phyloP scores from a whole-genome alignment of 305 asterid species.

The Solanum hybrid region DNA sequence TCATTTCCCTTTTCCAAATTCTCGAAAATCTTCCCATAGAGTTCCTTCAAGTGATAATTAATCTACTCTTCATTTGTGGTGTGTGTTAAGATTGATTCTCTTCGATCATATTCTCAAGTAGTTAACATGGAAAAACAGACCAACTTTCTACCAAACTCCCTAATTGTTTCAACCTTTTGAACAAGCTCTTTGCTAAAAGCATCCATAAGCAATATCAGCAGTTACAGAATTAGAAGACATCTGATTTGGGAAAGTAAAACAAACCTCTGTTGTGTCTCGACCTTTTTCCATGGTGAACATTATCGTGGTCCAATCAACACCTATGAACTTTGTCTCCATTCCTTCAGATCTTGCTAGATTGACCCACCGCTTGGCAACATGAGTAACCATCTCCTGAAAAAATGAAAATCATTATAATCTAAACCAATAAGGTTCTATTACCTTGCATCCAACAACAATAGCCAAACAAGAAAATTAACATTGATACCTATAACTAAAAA shows the following conservation, averaged over 20 bases:
- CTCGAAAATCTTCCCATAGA: not conserved
- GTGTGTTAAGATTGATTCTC: not conserved
- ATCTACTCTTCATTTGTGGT: not conserved
- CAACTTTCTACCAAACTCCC: not conserved
- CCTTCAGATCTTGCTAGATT: slow-evolving; percentile 71
- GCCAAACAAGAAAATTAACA: not conserved
- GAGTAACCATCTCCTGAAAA: slow-evolving; percentile 50
- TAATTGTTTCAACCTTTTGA: not conserved
- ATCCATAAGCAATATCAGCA: not conserved
- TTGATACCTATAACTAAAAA: not conserved
- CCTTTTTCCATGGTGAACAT: slow-evolving; percentile 89
- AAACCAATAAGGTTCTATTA: not conserved
- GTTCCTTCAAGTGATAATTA: not conserved
- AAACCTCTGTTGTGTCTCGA: slow-evolving; percentile 70
- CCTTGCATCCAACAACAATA: not conserved
- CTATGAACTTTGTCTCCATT: slow-evolving; percentile 58
- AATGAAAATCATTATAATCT: slow-evolving; percentile 8
- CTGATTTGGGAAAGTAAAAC: slow-evolving; percentile 3
- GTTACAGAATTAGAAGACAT: not conserved
- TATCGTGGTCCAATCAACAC: slow-evolving; percentile 66
- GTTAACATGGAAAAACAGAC: not conserved
- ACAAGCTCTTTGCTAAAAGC: not conserved
- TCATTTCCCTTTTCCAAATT: not conserved
- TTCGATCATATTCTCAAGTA: not conserved
- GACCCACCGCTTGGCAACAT: slow-evolving; percentile 69